These are phyloP conservation scores for Lecanicillium sp. DNA, from an alignment of 2,329 filamentous ascomycete species.

Conservation along the genomic window DNA sequence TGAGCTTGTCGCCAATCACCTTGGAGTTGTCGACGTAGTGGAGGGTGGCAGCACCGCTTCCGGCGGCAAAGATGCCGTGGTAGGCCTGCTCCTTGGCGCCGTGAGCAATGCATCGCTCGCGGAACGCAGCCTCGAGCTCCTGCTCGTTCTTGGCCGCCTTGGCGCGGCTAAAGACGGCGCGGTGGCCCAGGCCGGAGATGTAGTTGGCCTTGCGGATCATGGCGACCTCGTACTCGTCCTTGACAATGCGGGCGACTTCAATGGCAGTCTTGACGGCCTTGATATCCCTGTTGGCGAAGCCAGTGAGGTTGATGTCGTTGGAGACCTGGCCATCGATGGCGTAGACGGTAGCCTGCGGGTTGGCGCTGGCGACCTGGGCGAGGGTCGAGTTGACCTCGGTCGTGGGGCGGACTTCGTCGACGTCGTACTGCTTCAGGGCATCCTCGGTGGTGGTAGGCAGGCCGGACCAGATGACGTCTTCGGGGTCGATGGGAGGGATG, in stretches of 20 bases:
- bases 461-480: constrained; percentile 88
- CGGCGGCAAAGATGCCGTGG: constrained; percentile 74
- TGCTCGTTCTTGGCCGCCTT: constrained; percentile 64
- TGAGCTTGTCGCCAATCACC: constrained; percentile 60
- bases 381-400: constrained; percentile 70
- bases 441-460: constrained; percentile 71
- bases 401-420: constrained; percentile 68
- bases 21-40: constrained; percentile 81
- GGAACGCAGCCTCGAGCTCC: constrained; percentile 74
- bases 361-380: constrained; percentile 37
- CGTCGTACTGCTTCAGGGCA: constrained; percentile 68
- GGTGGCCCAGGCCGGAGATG: constrained; percentile 60
- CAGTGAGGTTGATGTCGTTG: constrained; percentile 60
- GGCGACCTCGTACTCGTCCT: constrained; percentile 67
- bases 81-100: constrained; percentile 82
- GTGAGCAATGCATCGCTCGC: constrained; percentile 65
- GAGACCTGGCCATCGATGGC: constrained; percentile 74
- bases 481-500: constrained; percentile 82
- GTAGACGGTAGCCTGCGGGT: constrained; percentile 46
- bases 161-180: constrained; percentile 51
- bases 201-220: constrained; percentile 65
- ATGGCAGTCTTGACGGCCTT: constrained; percentile 51
- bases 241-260: constrained; percentile 59
- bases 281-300: constrained; percentile 58
- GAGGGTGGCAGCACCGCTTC: constrained; percentile 71